A percentile compares a stretch with the other conserved stretches of the same genome.
These are phyloP conservation scores for Thalassiosira profunda DNA, from an alignment of 108 stramenopile species.

Conservation along the genomic window DNA sequence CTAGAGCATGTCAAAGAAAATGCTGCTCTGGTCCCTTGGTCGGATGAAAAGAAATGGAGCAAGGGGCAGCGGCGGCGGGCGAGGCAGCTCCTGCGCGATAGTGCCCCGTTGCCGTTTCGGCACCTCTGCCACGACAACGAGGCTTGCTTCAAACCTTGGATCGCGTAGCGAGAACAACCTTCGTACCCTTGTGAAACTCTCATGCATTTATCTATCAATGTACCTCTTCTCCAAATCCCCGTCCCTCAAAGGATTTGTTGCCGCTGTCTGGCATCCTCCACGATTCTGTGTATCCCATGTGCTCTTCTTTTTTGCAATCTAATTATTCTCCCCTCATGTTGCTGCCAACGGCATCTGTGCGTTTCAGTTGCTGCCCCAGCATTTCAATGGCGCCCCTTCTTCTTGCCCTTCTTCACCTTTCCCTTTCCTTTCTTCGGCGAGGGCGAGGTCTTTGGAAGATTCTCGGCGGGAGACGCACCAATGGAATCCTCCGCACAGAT, in stretches of 20 bases:
- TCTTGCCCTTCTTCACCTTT: not conserved
- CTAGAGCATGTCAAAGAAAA: constrained; percentile 1
- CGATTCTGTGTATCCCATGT: too few relatives aligned
- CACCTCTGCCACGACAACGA: constrained; percentile 42
- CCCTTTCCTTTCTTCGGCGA: not conserved
- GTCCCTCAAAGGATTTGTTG: too few relatives aligned
- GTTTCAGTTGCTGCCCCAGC: too few relatives aligned
- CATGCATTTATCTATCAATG: too few relatives aligned
- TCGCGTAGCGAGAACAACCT: too few relatives aligned
- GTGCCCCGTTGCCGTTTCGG: constrained; percentile 33
- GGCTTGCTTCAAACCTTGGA: constrained; percentile 36
- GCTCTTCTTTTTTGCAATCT: too few relatives aligned
- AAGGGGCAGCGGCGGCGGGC: constrained; percentile 27
- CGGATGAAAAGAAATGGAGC: constrained; percentile 2
- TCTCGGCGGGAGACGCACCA: not conserved
- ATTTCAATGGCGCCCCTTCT: constrained; percentile 3
- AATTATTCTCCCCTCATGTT: too few relatives aligned
- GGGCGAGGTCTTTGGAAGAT: not conserved
- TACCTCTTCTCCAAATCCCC: too few relatives aligned
- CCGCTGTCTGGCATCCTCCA: too few relatives aligned
- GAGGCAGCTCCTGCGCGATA: constrained; percentile 25
- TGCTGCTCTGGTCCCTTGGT: constrained; percentile 15
- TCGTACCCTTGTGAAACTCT: too few relatives aligned
- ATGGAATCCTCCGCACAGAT: too few relatives aligned
- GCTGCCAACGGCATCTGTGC: too few relatives aligned